Base-by-base conservation (phyloP, 352 stramenopile genomes). In the Globisporangium nunn region DNA sequence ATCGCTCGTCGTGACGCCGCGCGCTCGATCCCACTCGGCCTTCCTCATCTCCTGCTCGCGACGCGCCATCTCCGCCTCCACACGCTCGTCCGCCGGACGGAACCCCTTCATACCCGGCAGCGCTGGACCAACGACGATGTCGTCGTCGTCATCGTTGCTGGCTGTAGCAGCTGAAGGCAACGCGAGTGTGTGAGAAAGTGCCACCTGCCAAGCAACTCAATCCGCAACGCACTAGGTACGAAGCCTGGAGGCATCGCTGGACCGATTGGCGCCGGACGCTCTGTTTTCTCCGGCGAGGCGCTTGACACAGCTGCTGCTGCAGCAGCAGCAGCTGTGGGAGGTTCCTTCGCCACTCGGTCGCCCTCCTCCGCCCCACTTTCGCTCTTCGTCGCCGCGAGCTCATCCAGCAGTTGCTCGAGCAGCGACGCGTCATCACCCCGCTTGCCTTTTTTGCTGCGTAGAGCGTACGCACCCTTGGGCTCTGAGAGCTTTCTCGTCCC, bases 81-180 rank as follows among this genome's bases (percentile, higher is more conserved):
- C 71, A 2, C 62, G 68, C 44, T 87, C 75, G 50, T 92, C 84
- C 14, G 85, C 74, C 35, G 74, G 44, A 4, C 85, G 81, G 18
- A 89, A 93, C 5, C 82, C 85, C 30, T 83, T 88, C 75, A 83
- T 89, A 0, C 85, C 85, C 31, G 82, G 85, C 12, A 95, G 62
- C 14, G 77, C 78, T 30, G 85, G 85, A 1, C 85, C 85, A 3
- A 95, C 63, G 30, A 86, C 43, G 2, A 78, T 61, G 14, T 72
- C 74, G 5, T 85, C 74, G 18, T 80, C 71, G 1, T 86, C 68
- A 4, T 77, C 66, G 12, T 72, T 60, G 7, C 54, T 61, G 6
- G 29, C 40, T 59, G 37, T 1, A 11, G 6, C 23, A 23, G 23
- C 23, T 23, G 23, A 23, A 23, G 1, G 23, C 35, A 40, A 11